Evolutionary conservation across 179 eudicot species (phyloP), one percentile per base, ranked within the genome.

Genomic region (Amaranthus tricolor): DNA sequence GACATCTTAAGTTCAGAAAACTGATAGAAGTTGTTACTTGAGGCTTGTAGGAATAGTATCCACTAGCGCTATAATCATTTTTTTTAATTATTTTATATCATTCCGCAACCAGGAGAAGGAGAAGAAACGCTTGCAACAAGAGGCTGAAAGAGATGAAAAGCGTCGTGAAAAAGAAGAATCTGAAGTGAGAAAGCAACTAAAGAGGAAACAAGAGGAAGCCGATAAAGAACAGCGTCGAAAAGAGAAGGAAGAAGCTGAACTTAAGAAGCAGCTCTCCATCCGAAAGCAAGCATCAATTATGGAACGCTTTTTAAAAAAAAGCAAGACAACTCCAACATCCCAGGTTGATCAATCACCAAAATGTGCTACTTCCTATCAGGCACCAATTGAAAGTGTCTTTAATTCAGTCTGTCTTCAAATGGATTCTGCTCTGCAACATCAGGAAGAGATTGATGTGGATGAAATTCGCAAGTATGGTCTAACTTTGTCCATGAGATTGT

Each of bases 271-370:
- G 78, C 89, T 81, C 17, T 68, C 91, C 65, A 66, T 93, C 63
- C 85, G 87, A 72, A 95, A 95, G 82, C 99, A 93, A 82, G 99
- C 98, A 68, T 91, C 98, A 65, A 70, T 93, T 16, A 93, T 95
- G 99, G 92, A 95, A 65, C 93, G 94, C 19, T 93, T 95, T 82
- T 86, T 95, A 48, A 88, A 85, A 71, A 31, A 76, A 77, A 84
- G 84, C 80, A 95, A 83, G 84, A 85, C 68, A 70, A 81, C 56
- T 77, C 49, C 80, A n/a, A 66, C 83, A 56, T 65, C 77, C 50
- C 84, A 77, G 63, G 83, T 45, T 78, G 82, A 77, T 59, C 86
- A 83, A 62, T 68, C 85, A 51, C 55, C 82, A 68, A 60, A 67
- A 19, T 67, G 75, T 71, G 77, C 75, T 61, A 48, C 73, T 49